Evolutionary conservation across 73 alveolate species (phyloP).

Genomic region (Halteria grandinella): DNA sequence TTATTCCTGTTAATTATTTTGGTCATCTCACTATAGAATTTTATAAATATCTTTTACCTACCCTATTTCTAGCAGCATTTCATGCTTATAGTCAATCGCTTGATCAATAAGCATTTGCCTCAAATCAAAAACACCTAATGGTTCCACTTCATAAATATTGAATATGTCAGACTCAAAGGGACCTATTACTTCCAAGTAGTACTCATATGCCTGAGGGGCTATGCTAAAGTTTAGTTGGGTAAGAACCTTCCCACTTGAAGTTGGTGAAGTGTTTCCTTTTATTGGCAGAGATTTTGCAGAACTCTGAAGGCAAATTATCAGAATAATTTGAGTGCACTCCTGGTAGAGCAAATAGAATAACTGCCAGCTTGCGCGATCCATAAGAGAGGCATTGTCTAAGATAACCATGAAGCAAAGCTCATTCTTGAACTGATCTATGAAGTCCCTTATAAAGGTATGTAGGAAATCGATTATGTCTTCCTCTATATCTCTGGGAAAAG

Average conservation of each 20-base stretch:
- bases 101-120: slow-evolving; percentile 7
- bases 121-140: slow-evolving; percentile 5
- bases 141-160: slow-evolving; percentile 44
- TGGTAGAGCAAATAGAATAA: slow-evolving; percentile 11
- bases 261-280: background rate
- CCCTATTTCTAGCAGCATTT: slow-evolving; percentile 24
- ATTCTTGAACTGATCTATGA: background rate
- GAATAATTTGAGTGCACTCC: background rate
- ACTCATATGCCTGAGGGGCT: background rate
- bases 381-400: slow-evolving; percentile 24
- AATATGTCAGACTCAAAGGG: slow-evolving; percentile 20
- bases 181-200: slow-evolving; percentile 6
- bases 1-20: slow-evolving; percentile 14
- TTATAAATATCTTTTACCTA: too few species aligned
- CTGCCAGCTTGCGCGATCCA: slow-evolving; percentile 35
- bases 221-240: background rate
- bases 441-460: slow-evolving; percentile 7
- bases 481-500: background rate
- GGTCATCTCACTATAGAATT: too few species aligned
- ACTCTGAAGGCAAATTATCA: slow-evolving; percentile 16
- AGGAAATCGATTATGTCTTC: slow-evolving; percentile 24
- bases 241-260: too few species aligned
- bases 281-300: background rate
- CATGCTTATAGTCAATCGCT: slow-evolving; percentile 8
- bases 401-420: background rate